Base-by-base conservation (phyloP, 352 stramenopile species). In the Phytophthora sojae region DNA sequence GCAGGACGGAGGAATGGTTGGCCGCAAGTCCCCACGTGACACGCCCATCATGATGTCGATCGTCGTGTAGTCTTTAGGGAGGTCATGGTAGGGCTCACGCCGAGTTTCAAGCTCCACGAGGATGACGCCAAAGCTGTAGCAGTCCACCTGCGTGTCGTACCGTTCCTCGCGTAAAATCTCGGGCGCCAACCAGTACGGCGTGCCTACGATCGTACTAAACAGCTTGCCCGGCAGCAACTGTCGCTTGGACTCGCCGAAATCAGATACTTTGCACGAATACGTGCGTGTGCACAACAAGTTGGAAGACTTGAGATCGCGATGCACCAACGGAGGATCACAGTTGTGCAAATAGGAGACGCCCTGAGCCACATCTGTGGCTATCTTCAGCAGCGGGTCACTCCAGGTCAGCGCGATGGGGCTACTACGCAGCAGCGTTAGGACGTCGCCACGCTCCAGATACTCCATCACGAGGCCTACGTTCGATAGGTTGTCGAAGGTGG, bases 71-170 rank as follows among this genome's bases (percentile, higher is more conserved):
- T 86, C 67, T 54, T 86, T 82, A 8, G 72, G 70, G 15, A 83
- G 65, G 57, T 94, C 85, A 50, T 85, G 76, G 59, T 96, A 96
- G 45, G 88, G 88, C 55, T 94, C 83, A 15, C 77, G 82, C 11
- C 86, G 80, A 5, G 86, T 92, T 67, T 94, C 88, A 19, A 96
- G 81, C 71, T 96, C 88, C 17, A 94, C 86, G 7, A 97, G 68
- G 54, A 97, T 92, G 42, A 97, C 89, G 25, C 87, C 89, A 79
- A 96, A 97, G 57, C 88, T 96, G 73, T 96, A 97, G 71, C 86
- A 92, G 67, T 97, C 90, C 11, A 95, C 89, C 71, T 94, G 85
- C 4, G 82, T 83, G 58, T 93, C 86, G 57, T 96, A 97, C 25
- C 77, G 76, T 60, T 94, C 88, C 67, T 95, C 85, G 8, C 89